Base-by-base conservation (phyloP, 2,329 filamentous ascomycete genomes). In the Bimuria novae-zelandiae region DNA sequence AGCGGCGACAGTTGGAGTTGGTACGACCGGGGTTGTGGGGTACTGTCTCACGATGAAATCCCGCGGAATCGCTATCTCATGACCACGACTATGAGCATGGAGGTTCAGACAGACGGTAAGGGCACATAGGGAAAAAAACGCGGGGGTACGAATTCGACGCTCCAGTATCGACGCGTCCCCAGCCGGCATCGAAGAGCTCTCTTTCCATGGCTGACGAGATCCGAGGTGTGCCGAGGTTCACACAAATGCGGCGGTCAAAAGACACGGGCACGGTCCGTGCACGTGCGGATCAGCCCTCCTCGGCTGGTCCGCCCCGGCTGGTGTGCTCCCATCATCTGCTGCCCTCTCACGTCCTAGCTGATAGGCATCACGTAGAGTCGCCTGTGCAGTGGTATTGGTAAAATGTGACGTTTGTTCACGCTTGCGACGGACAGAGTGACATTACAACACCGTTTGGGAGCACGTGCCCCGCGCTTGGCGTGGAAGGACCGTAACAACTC, bases 181-280 rank as follows among this genome's bases (percentile, higher is more conserved):
- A 33, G 30, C 59, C 59, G 59, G 58, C 61, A 54, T 57, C 42
- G 55, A 58, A 57, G 56, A 62, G 52, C 61, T 60, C 56, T 57
- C 58, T 61, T 57, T 60, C n/a, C 63, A 64, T 65, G 66, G 63
- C 61, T 62, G 60, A 59, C 53, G 60, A 67, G 62, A 69, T 55
- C 70, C 70, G 61, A 64, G 58, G 30, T 47, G 49, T 52, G 43
- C 62, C 62, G 70, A 73, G 70, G 69, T 69, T 62, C 56, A 68
- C 55, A 49, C 56, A 37, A 21, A 14, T 14, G 44, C 53, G 53
- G 57, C 47, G 48, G 51, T 56, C 51, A 51, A 36, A 23, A 32
- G 36, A 37, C 29, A 33, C 32, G 30, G 10, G 32, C 7, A 30
- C 6, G 49, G 43, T 23, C 47, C 46, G 47, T 55, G 52, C 46